These are phyloP conservation scores for Aspergillus sp. DNA, from an alignment of 2,329 filamentous ascomycete species.

Conservation along the genomic window DNA sequence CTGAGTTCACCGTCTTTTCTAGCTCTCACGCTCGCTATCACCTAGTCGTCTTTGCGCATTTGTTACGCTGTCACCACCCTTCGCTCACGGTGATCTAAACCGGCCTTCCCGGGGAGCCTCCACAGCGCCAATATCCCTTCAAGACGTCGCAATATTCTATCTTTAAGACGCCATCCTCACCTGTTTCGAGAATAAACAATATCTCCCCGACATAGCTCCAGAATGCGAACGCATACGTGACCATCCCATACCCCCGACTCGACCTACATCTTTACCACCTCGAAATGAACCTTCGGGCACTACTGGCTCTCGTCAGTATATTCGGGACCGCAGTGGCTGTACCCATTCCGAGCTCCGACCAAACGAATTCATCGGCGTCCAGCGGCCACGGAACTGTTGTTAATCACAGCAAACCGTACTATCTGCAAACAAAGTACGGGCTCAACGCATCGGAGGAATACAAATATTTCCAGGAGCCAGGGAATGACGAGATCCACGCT, in stretches of 20 bases:
- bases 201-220: neutral
- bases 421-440: conserved; percentile 26
- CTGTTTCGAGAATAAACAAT: neutral
- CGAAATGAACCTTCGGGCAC: conserved; percentile 23
- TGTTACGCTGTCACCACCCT: neutral
- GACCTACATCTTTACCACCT: neutral
- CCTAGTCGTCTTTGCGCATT: neutral
- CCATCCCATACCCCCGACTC: neutral
- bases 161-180: neutral
- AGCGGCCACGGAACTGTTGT: conserved; percentile 14
- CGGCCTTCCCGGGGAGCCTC: neutral
- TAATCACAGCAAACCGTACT: conserved; percentile 11
- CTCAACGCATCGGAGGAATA: conserved; percentile 35
- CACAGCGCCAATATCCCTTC: neutral
- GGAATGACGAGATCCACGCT: conserved; percentile 58
- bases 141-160: neutral
- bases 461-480: conserved; percentile 69
- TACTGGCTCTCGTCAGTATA: conserved; percentile 19
- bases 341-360: conserved; percentile 17
- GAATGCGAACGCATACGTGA: conserved; percentile 11
- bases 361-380: conserved; percentile 7
- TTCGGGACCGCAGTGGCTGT: conserved; percentile 19
- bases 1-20: neutral
- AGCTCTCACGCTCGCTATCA: neutral
- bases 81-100: neutral